Evolutionary conservation across 2,329 filamentous ascomycete species (phyloP).

Genomic region (Trichoderma semiorbis): DNA sequence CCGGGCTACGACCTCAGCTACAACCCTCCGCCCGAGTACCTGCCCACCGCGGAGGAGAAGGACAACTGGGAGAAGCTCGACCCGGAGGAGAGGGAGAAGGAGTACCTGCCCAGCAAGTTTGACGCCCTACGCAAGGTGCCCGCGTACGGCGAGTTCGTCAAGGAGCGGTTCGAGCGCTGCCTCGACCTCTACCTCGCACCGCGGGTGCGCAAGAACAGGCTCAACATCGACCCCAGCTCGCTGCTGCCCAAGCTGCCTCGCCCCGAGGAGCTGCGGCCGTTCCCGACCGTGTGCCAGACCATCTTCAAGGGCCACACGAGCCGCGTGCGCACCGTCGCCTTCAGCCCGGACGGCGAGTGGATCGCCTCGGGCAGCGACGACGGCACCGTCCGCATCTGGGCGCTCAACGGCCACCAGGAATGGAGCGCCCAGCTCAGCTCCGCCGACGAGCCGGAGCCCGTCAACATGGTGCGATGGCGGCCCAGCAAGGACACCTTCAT

Average conservation of each 20-base stretch:
- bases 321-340: conserved; percentile 75
- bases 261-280: conserved; percentile 89
- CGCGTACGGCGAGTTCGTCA: conserved; percentile 84
- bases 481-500: conserved; percentile 78
- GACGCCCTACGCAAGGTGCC: conserved; percentile 86
- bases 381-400: conserved; percentile 87
- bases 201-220: conserved; percentile 82
- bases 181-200: conserved; percentile 94
- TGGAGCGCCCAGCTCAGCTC: conserved; percentile 78
- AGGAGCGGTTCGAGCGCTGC: conserved; percentile 94
- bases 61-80: conserved; percentile 82
- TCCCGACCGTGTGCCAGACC: conserved; percentile 85
- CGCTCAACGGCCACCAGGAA: conserved; percentile 81
- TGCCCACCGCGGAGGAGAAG: conserved; percentile 81
- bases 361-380: conserved; percentile 93
- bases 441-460: conserved; percentile 59
- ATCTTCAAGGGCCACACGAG: conserved; percentile 87
- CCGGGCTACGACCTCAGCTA: conserved; percentile 96
- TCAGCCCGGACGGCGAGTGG: conserved; percentile 83
- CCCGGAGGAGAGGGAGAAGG: conserved; percentile 84
- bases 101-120: conserved; percentile 80
- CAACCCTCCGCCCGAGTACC: conserved; percentile 90
- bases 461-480: conserved; percentile 86
- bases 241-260: conserved; percentile 89
- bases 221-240: conserved; percentile 94